These are phyloP conservation scores for Pisolithus albus DNA, from an alignment of 768 basidiomycete genomes.

Conservation along the genomic window DNA sequence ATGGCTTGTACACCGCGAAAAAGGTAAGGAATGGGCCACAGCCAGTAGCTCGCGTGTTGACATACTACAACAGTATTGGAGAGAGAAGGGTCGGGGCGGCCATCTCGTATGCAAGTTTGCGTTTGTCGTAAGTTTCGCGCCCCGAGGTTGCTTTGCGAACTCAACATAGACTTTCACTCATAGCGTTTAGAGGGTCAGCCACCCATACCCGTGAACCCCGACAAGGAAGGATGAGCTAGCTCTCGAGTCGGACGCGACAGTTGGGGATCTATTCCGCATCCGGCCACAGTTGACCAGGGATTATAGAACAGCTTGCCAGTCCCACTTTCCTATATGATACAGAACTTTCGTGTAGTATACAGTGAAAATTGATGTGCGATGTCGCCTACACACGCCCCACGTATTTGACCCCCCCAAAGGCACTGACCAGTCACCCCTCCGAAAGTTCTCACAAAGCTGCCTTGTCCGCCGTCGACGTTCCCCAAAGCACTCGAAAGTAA, in stretches of 20 bases:
- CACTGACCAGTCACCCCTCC: too few species aligned
- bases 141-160: not conserved
- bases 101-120: slow-evolving; percentile 81
- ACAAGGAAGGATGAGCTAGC: not conserved
- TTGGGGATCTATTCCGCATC: not conserved
- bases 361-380: too few species aligned
- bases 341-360: too few species aligned
- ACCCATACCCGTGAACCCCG: slow-evolving; percentile 19
- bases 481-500: too few species aligned
- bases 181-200: slow-evolving; percentile 23
- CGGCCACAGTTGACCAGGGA: too few species aligned
- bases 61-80: slow-evolving; percentile 50
- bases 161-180: not conserved
- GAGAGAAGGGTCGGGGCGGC: slow-evolving; percentile 60
- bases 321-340: too few species aligned
- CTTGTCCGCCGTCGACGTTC: too few species aligned
- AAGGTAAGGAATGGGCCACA: slow-evolving; percentile 36
- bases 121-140: slow-evolving; percentile 52
- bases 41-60: not conserved
- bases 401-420: too few species aligned
- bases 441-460: too few species aligned
- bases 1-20: slow-evolving; percentile 79
- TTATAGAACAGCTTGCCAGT: too few species aligned
- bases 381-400: too few species aligned
- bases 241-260: not conserved